These are phyloP conservation scores for Cladophialophora carrionii DNA, from an alignment of 2,329 filamentous ascomycete genomes.

Conservation along the genomic window DNA sequence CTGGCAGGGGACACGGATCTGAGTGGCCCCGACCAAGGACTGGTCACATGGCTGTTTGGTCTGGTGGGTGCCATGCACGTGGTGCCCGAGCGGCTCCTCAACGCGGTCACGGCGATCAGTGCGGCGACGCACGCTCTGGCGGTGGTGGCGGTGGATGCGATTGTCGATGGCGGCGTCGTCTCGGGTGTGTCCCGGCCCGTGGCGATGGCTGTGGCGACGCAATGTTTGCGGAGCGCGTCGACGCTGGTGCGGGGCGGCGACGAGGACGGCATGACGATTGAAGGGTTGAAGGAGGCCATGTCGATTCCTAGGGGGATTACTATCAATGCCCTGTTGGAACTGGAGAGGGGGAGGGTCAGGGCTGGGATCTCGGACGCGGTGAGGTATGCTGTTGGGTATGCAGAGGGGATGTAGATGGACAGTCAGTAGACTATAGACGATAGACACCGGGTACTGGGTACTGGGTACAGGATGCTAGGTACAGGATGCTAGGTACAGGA, in stretches of 20 bases:
- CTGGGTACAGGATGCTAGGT: too few relatives aligned
- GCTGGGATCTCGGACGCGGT: constrained; percentile 19
- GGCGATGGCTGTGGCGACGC: constrained; percentile 53
- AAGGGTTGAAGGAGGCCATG: constrained; percentile 55
- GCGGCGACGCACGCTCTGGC: constrained; percentile 39
- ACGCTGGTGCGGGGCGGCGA: constrained; percentile 34
- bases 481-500: too few relatives aligned
- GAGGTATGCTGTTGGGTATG: constrained; percentile 12
- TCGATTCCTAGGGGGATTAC: constrained; percentile 57
- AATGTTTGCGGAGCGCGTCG: constrained; percentile 47
- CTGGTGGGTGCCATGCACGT: constrained; percentile 40
- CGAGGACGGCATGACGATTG: constrained; percentile 31
- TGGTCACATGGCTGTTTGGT: constrained; percentile 3
- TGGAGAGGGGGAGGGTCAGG: constrained; percentile 47
- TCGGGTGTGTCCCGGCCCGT: constrained; percentile 56
- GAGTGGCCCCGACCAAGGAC: constrained; percentile 42
- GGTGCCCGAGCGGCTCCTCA: constrained; percentile 59
- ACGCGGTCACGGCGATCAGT: constrained; percentile 61
- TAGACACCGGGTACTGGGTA: not conserved
- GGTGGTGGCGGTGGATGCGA: constrained; percentile 45
- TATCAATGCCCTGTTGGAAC: constrained; percentile 53
- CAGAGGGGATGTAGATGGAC: not conserved
- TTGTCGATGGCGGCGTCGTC: constrained; percentile 57
- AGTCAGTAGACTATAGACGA: not conserved
- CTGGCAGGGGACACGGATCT: constrained; percentile 53